Evolutionary conservation across 2,329 filamentous ascomycete genomes (phyloP), one percentile per base, ranked within the genome.

Genomic region (Microcyclospora tardicrescens): DNA sequence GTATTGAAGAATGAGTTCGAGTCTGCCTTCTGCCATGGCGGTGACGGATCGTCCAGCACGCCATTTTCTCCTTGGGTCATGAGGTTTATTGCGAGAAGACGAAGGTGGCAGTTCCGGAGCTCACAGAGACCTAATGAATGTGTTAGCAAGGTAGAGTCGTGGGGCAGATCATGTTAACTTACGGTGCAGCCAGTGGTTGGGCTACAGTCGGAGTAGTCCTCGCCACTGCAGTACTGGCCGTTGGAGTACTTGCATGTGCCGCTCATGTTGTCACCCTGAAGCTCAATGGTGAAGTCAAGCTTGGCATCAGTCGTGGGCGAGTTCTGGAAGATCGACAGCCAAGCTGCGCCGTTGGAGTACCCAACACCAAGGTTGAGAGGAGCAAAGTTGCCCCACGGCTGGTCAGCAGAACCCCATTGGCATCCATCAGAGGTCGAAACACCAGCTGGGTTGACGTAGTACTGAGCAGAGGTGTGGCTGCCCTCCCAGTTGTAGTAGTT

Each of bases 391-490:
- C 91, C 78, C 41, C 69, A 61, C 46, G 69, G 63, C 42, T 66
- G 55, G 39, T 61, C 78, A 42, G 76, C 67, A 14, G 69, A 69
- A 37, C 73, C 68, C 91, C 91, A 96, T 42, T 73, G 63, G 66
- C 91, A 98, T 36, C 75, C 83, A 10, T 87, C 64, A 48, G 76
- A 60, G 42, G 77, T 65, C 13, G 63, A 53, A 38, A 81, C 68
- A 43, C 85, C 86, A 51, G 75, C 72, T 53, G 82, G 82, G 74
- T 96, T 96, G 64, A 96, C 74, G 60, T 98, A 98, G 73, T 94
- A 96, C 66, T 96, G 91, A 33, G 87, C 87, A 35, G 84, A 87
- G 37, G 91, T 96, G 36, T 66, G 53, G 60, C 73, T 72, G 52
- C 74, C 74, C 54, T 84, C 51, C 84, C 84, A 93, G 44, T 69